Base-by-base conservation (phyloP, 1,139 yeast species). In the Kluyveromyces sp. region DNA sequence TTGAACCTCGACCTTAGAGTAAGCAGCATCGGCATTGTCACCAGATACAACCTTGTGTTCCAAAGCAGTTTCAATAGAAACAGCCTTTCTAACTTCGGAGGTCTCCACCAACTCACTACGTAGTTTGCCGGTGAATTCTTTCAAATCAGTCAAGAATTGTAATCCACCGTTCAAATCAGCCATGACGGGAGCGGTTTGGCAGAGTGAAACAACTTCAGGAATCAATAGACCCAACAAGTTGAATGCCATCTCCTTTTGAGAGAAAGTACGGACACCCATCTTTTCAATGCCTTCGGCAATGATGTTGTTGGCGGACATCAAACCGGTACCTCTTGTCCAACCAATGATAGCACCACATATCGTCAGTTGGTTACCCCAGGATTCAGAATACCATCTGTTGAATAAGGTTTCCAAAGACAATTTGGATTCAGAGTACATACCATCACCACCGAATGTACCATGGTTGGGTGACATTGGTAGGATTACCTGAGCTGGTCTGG, bases 301-400 rank as follows among this genome's bases (percentile, higher is more conserved):
- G 64, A 88, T 83, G 73, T 92, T 92, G 76, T 92, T 92, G 58
- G 83, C 96, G 61, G 89, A 77, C 98, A 92, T 92, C 64, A 92
- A 81, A 64, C 98, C 98, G 51, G 98, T 92, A 69, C 98, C 98
- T 78, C 98, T 87, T 52, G 98, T 92, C 98, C 98, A 92, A 65
- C 98, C 98, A 68, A 92, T 92, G 54, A 92, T 78, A 43, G 97
- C 96, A 75, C 98, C 98, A 69, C 97, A 89, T 51, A 92, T 75
- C 50, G 97, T 92, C 70, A 92, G 81, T 73, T 86, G 94, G 55
- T 85, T 74, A 44, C 83, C 82, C 98, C 98, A 92, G 50, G 89
- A 86, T 75, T 92, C 98, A 41, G 97, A 89, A 69, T 83, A 77
- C 98, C 98, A 92, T 77, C 96, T 85, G 83, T 89, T 89, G 79